Percentiles rank a stretch among this genome's conserved stretches.
phyloP scores from a whole-genome alignment of 2,329 filamentous ascomycete species.

The Phaeosphaeria sp. region DNA sequence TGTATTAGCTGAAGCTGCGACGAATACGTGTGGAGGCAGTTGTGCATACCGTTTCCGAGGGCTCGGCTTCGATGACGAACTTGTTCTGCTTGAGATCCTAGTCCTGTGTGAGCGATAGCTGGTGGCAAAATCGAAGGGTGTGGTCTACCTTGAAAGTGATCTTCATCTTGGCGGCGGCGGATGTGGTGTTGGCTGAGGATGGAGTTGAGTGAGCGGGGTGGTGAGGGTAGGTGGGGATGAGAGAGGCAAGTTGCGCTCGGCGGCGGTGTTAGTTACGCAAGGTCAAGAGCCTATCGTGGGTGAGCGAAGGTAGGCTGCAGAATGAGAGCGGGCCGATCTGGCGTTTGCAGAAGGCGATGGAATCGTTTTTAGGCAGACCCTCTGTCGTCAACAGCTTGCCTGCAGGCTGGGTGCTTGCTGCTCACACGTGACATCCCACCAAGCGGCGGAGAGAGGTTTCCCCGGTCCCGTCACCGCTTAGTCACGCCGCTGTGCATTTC shows the following conservation, averaged over 20 bases:
- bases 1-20: conserved; percentile 19
- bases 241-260: conserved; percentile 11
- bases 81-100: conserved; percentile 99
- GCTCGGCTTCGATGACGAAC: conserved; percentile 94
- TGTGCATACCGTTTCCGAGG: conserved; percentile 78
- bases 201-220: conserved; percentile 25
- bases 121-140: conserved; percentile 15
- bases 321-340: neutral
- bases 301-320: neutral
- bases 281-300: conserved; percentile 21
- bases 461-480: neutral
- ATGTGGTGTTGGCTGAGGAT: conserved; percentile 18
- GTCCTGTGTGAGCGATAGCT: conserved; percentile 25
- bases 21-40: conserved; percentile 24
- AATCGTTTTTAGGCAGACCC: conserved; percentile 4
- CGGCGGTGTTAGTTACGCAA: conserved; percentile 7
- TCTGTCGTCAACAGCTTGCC: conserved; percentile 7
- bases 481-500: neutral
- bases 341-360: neutral
- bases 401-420: neutral
- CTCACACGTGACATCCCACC: neutral
- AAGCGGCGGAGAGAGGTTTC: no score
- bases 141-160: conserved; percentile 71
- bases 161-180: conserved; percentile 61
- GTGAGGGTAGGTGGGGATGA: conserved; percentile 19